Base-by-base conservation (phyloP, 371 early-diverging fungal genomes). In the Mortierella sp. region DNA sequence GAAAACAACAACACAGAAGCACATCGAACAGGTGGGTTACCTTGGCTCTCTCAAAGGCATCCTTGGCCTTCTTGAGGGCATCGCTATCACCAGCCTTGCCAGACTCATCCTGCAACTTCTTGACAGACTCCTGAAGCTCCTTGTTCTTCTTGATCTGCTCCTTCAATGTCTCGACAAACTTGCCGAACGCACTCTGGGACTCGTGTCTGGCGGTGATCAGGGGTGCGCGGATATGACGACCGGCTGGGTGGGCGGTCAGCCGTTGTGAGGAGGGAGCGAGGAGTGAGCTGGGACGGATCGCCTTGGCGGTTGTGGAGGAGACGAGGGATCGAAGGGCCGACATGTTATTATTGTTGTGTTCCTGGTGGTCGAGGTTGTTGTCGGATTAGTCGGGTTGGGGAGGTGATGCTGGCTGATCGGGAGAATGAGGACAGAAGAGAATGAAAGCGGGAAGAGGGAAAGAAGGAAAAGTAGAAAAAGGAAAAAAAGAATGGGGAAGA, bases 101-200 rank as follows among this genome's bases (percentile, higher is more conserved):
- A 51, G 95, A 90, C 86, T 95, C 95, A 65, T 96, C 98, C 79
- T 95, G 95, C 44, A 99, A 89, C 75, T 94, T 95, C 91, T 98
- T 97, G 72, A 97, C 94, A 87, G 95, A 95, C 54, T 95, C 84
- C 78, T 97, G 95, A 46, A 99, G 90, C 71, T 98, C 98, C 89
- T 96, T 92, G 90, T 96, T 97, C 90, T 98, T 97, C 87, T 96
- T 92, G 78, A 97, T 92, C 91, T 99, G 98, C 32, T 96, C 95
- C 80, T 94, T 94, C 74, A 98, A 88, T 5, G 97, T 96, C 72
- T 97, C 95, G 35, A 95, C 89, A 88, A 99, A 99, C 72, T 87
- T 88, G 54, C 83, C 65, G 72, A 90, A 84, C 8, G 88, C 83
- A 60, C 88, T 87, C 79, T 88, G 82, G 54, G 87, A 82, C 58